These are phyloP conservation scores for Echinosophora koreensis DNA, from an alignment of 306 rosid genomes.

Conservation along the genomic window DNA sequence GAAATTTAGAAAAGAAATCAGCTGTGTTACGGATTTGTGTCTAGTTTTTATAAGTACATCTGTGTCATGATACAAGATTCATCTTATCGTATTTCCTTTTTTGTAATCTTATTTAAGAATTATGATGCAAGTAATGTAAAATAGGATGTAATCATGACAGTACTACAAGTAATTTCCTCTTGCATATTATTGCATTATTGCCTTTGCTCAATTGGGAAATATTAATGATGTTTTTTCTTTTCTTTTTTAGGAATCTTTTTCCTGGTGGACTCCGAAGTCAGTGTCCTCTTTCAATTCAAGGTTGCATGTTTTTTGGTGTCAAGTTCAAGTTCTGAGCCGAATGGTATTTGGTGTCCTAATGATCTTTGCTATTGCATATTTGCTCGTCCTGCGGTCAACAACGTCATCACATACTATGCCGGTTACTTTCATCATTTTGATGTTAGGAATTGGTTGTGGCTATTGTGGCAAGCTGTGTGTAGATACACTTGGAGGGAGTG, in stretches of 20 bases:
- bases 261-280: constrained; percentile 80
- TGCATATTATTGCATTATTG: constrained; percentile 21
- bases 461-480: constrained; percentile 79
- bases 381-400: constrained; percentile 69
- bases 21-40: constrained; percentile 20
- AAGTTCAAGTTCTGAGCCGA: constrained; percentile 69
- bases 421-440: constrained; percentile 71
- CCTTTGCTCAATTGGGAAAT: constrained; percentile 24
- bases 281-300: constrained; percentile 60
- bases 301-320: constrained; percentile 61
- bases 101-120: constrained; percentile 27
- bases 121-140: constrained; percentile 27
- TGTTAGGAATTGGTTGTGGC: constrained; percentile 79
- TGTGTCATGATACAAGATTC: constrained; percentile 27
- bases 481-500: constrained; percentile 88
- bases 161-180: constrained; percentile 5
- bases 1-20: constrained; percentile 20
- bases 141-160: constrained; percentile 28
- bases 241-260: constrained; percentile 60
- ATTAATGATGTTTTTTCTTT: constrained; percentile 2
- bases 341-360: constrained; percentile 69
- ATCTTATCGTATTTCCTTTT: constrained; percentile 1
- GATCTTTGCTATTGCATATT: constrained; percentile 63
- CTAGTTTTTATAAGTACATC: not conserved
- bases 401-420: constrained; percentile 76